Evolutionary conservation across 305 asterid species (phyloP).

Genomic region (Rubia balearica): DNA sequence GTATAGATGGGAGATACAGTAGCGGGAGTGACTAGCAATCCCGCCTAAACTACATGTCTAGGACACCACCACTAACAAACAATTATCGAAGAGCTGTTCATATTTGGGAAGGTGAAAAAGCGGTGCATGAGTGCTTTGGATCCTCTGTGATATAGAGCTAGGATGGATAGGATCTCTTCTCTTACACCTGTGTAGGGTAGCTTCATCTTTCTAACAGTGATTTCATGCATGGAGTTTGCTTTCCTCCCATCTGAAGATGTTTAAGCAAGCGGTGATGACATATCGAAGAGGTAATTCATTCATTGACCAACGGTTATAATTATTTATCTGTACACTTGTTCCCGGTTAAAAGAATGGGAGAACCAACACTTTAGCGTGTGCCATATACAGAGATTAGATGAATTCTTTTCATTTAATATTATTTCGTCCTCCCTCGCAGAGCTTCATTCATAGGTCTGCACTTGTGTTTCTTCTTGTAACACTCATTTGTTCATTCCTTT

Average conservation of each 20-base stretch:
- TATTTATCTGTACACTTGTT: constrained; percentile 25
- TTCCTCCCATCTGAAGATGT: constrained; percentile 23
- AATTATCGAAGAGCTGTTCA: constrained; percentile 18
- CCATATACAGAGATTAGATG: constrained; percentile 29
- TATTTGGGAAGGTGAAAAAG: constrained; percentile 31
- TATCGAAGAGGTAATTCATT: constrained; percentile 31
- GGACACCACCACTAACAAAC: constrained; percentile 22
- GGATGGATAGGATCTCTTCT: constrained; percentile 26
- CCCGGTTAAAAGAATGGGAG: constrained; percentile 26
- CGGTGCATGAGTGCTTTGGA: constrained; percentile 23
- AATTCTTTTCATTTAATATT: constrained; percentile 9
- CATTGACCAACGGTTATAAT: constrained; percentile 20
- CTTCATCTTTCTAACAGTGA: constrained; percentile 24
- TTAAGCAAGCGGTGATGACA: constrained; percentile 26
- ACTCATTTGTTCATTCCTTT: constrained; percentile 36
- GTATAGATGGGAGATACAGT: constrained; percentile 60
- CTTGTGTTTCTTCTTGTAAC: constrained; percentile 30
- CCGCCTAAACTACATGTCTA: constrained; percentile 8
- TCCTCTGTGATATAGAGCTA: constrained; percentile 40
- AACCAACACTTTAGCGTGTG: constrained; percentile 27
- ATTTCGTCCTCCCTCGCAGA: neutral
- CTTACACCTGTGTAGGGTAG: constrained; percentile 29
- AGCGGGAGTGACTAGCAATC: constrained; percentile 68
- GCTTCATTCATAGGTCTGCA: constrained; percentile 10
- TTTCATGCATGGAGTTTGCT: constrained; percentile 25